These are phyloP conservation scores for Mycena galericulata DNA, from an alignment of 768 basidiomycete species.

Conservation along the genomic window DNA sequence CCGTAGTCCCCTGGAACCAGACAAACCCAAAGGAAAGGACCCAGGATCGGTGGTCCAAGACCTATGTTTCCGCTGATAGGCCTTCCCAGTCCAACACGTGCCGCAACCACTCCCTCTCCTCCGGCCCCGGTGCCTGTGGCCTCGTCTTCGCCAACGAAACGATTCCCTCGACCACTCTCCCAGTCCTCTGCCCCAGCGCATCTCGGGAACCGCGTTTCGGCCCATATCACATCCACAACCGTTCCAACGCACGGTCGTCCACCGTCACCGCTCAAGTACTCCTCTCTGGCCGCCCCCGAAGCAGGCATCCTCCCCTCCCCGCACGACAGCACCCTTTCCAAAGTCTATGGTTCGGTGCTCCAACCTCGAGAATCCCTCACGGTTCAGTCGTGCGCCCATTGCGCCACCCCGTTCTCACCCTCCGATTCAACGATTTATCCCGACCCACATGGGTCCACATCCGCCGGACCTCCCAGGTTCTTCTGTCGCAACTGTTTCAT, in stretches of 20 bases:
- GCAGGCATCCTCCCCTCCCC: constrained; percentile 71
- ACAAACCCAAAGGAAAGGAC: constrained; percentile 52
- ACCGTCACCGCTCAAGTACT: constrained; percentile 69
- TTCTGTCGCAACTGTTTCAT: constrained; percentile 82
- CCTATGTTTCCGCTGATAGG: constrained; percentile 71
- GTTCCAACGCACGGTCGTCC: constrained; percentile 54
- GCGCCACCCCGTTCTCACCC: constrained; percentile 74
- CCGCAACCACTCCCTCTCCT: constrained; percentile 34
- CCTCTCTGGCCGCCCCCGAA: constrained; percentile 63
- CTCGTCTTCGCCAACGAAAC: constrained; percentile 51
- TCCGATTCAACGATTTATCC: constrained; percentile 87
- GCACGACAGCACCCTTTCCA: constrained; percentile 72
- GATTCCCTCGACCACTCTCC: constrained; percentile 63
- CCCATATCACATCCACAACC: constrained; percentile 66
- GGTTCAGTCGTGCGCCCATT: constrained; percentile 76
- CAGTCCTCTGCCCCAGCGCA: constrained; percentile 43
- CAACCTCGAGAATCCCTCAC: constrained; percentile 82
- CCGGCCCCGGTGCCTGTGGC: constrained; percentile 27
- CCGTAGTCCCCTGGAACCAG: constrained; percentile 76
- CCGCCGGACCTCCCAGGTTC: constrained; percentile 62
- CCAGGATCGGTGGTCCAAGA: constrained; percentile 84
- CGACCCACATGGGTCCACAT: constrained; percentile 59
- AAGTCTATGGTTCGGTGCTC: constrained; percentile 87
- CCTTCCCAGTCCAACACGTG: constrained; percentile 54
- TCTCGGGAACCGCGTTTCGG: constrained; percentile 63